Base-by-base conservation (phyloP, 2,329 filamentous ascomycete genomes). In the Colletotrichum cuscutae region DNA sequence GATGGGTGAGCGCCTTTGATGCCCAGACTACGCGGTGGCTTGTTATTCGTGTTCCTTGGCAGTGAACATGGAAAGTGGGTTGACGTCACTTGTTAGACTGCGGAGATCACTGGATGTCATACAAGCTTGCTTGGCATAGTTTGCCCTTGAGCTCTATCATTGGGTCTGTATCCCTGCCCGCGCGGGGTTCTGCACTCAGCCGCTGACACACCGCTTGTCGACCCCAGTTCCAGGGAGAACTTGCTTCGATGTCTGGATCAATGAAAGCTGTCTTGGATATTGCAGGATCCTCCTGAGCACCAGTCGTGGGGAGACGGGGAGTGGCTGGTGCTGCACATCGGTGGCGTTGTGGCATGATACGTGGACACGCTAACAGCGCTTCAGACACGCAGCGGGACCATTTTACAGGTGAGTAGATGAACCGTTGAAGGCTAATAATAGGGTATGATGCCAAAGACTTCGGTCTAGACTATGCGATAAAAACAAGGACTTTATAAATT, bases 131-230 rank as follows among this genome's bases (percentile, higher is more conserved):
- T 64, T 46, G 32, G 52, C 62, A n/a, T 35, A 22, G n/a, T 65
- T 30, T 22, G 30, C 19, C 30, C 62, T 56, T 24, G n/a, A 46
- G 32, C 24, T 65, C 32, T 46, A 26, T 15, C 62, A 57, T 57
- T 65, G 62, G 62, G 32, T 12, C 46, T 19, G 19, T 15, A 65
- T 57, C 62, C 62, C 62, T 65, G 52, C 35, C 24, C 19, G 62
- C 62, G 62, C 62, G 62, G 62, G 62, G 62, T 42, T 65, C 52
- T 56, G 35, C 49, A 22, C 52, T 65, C 62, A 65, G 62, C 62
- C 62, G 52, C 62, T 65, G 62, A 65, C 62, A 65, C 62, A 65
- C 62, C 62, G 62, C 62, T 65, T 57, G 52, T 65, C 52, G 24
- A 57, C 52, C 22, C 62, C 49, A 46, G 49, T 57, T 57, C 22